Evolutionary conservation across 2,329 filamentous ascomycete genomes (phyloP).

Genomic region (Penicillium sp.): DNA sequence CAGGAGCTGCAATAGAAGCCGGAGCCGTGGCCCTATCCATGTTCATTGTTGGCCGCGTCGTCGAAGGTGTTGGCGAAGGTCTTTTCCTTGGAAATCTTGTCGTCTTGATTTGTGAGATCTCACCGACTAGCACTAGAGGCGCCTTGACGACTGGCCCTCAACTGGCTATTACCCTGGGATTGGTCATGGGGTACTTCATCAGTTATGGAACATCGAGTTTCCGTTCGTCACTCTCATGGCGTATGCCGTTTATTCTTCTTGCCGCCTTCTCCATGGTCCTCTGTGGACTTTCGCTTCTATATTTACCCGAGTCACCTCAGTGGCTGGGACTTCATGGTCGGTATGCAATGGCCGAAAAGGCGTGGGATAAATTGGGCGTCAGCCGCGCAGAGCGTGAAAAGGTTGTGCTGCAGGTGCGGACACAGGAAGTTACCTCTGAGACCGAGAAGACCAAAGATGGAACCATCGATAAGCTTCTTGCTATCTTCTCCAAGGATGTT

Average conservation of each 20-base stretch:
- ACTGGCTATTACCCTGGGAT: slow-evolving; percentile 50
- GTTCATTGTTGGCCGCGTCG: slow-evolving; percentile 54
- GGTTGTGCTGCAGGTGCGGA: slow-evolving; percentile 33
- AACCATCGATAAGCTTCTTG: slow-evolving; percentile 23
- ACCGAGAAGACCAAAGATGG: not conserved
- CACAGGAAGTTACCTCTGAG: slow-evolving; percentile 7
- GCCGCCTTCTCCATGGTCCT: slow-evolving; percentile 43
- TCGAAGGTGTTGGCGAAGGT: slow-evolving; percentile 60
- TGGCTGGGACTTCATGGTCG: slow-evolving; percentile 55
- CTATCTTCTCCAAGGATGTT: slow-evolving; percentile 42
- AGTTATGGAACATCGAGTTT: slow-evolving; percentile 56
- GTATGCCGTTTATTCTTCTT: slow-evolving; percentile 55
- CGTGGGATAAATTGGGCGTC: slow-evolving; percentile 46
- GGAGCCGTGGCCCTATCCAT: slow-evolving; percentile 48
- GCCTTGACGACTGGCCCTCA: slow-evolving; percentile 54
- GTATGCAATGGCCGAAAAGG: slow-evolving; percentile 45
- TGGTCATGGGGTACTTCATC: slow-evolving; percentile 58
- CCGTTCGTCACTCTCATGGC: slow-evolving; percentile 52
- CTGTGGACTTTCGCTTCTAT: slow-evolving; percentile 36
- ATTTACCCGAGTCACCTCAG: slow-evolving; percentile 56
- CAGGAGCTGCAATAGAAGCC: slow-evolving; percentile 55
- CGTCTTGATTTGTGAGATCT: slow-evolving; percentile 62
- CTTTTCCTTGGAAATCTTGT: slow-evolving; percentile 56
- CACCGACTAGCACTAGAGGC: slow-evolving; percentile 52
- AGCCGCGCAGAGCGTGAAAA: slow-evolving; percentile 48